Evolutionary conservation across 2,329 filamentous ascomycete species (phyloP), one percentile per base, ranked within the genome.

Genomic region (Calonectria henricotiae): DNA sequence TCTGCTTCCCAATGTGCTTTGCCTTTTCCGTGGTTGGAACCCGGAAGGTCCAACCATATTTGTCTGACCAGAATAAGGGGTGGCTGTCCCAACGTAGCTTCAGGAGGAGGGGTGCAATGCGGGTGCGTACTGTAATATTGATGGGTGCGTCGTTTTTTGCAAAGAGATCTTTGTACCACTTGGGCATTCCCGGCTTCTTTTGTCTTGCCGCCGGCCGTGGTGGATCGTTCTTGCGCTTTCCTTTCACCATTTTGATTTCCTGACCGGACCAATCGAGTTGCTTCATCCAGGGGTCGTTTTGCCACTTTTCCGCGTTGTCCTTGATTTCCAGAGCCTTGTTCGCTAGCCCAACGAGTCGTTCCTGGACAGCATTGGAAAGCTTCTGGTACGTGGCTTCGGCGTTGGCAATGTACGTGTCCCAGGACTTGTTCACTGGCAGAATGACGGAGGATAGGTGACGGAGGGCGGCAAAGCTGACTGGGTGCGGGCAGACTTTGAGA

Each of bases 241-340:
- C 93, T 80, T 98, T 98, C 25, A 91, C 91, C 93, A 96, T 96
- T 79, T 90, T 95, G 71, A 98, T 88, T 80, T 97, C 94, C 82
- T 98, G 95, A 4, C 94, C 94, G 0, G 94, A 93, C 96, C 96
- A 99, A 85, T 99, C 95, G 63, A 99, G 88, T 85, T 99, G 96
- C 73, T 88, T 89, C 78, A 99, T 83, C 97, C 97, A 99, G 5
- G 95, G 94, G 78, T 99, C 96, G 46, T 89, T 92, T 66, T 86
- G 84, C 85, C 94, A 98, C 54, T 91, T 86, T 27, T 92, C 88
- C 0, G 90, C 83, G 54, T 94, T 85, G 1, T 89, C 88, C 77
- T 94, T 97, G 67, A 94, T 85, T 72, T 92, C 89, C 13, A 97
- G 79, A 0, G 96, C 96, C 80, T 92, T 92, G 11, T 97, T 87